Evolutionary conservation across 495 filamentous ascomycete genomes (phyloP), one percentile per base, ranked within the genome.

Genomic region (Penicillium nucicola): DNA sequence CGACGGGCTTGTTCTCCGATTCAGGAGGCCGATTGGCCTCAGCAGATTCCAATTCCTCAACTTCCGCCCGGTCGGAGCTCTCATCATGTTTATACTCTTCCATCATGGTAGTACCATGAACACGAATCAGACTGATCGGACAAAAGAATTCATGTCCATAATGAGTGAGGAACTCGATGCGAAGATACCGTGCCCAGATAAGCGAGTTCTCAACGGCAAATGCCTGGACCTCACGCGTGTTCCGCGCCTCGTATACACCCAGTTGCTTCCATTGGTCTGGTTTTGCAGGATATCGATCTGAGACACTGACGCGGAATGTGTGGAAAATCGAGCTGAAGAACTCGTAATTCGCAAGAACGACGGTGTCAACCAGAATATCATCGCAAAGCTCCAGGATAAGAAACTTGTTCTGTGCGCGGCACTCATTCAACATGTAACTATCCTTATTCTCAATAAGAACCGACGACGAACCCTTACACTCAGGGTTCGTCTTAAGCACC

Each of bases 241-340:
- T 97, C 32, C 87, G 80, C 0, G 92, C 93, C 61, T 96, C 87
- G 60, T 89, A 97, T 2, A 85, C 87, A 2, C 90, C 93, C 30
- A 97, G 66, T 33, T 89, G 84, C 51, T 86, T 88, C 93, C 93
- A 98, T 56, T 92, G 90, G 37, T 95, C 92, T 39, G 82, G 63
- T 66, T 96, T 96, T 23, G 92, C 87, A 3, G 93, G 93, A 66
- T 97, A 97, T 30, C 88, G 83, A 68, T 97, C 93, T 28, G 90
- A 89, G 18, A 96, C 91, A 61, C 87, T 90, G 45, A 97, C 83
- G 15, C 88, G 78, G 65, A 98, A 95, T 17, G 82, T 87, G 45
- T 89, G 86, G 60, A 97, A 89, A 77, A 96, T 97, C 53, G 89
- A 95, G 43, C 89, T 95, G 72, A 98, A 98, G 75, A 98, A 98